These are phyloP conservation scores for Kregervanrija fluxuum DNA, from an alignment of 805 yeast species.

Conservation along the genomic window DNA sequence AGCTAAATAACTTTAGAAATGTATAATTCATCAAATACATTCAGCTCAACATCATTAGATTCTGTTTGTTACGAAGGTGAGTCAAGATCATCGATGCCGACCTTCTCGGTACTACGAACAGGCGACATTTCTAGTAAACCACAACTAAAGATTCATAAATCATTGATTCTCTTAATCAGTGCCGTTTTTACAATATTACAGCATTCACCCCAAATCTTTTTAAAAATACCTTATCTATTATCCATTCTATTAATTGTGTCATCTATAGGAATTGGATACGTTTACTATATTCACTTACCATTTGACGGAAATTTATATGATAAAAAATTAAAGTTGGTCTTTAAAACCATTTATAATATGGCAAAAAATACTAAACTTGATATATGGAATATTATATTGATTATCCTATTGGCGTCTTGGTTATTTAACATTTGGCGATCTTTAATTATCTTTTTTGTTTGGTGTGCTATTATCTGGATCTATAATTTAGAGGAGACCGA, in stretches of 20 bases:
- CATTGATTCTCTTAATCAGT: too few relatives aligned
- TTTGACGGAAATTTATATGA: background rate
- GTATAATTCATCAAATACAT: too few relatives aligned
- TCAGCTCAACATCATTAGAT: too few relatives aligned
- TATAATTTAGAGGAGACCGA: constrained; percentile 7
- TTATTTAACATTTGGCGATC: constrained; percentile 6
- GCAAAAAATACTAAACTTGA: constrained; percentile 3
- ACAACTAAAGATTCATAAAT: too few relatives aligned
- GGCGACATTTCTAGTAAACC: too few relatives aligned
- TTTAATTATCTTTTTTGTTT: constrained; percentile 6
- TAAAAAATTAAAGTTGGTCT: constrained; percentile 1
- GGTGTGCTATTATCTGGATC: constrained; percentile 10
- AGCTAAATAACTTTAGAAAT: too few relatives aligned
- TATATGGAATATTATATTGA: constrained; percentile 7
- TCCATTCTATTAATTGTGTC: background rate
- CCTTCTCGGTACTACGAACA: too few relatives aligned
- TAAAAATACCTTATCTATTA: background rate
- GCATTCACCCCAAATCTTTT: too few relatives aligned
- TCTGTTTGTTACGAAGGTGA: too few relatives aligned
- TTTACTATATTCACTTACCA: constrained; percentile 1
- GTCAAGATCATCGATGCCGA: too few relatives aligned
- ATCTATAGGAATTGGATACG: background rate
- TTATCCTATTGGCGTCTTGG: constrained; percentile 7
- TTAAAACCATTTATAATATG: background rate
- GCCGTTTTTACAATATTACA: too few relatives aligned